A percentile compares a stretch with the other conserved stretches of the same genome.
These are phyloP conservation scores for Zopfochytrium polystomum DNA, from an alignment of 371 early-diverging fungal species.

Conservation along the genomic window DNA sequence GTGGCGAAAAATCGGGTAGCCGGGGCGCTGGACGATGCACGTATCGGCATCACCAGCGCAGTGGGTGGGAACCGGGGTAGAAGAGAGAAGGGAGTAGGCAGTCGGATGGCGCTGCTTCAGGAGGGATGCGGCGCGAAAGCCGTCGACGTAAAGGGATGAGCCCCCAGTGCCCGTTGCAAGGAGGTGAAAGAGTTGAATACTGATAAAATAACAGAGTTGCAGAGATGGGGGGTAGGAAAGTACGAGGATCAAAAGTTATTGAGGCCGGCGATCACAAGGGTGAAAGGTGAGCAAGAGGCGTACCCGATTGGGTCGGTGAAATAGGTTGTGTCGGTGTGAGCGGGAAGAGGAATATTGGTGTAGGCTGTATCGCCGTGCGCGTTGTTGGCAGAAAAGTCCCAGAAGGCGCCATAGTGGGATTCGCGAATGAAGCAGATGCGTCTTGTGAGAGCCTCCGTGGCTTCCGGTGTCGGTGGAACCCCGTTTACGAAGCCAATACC, in stretches of 20 bases:
- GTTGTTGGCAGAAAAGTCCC: slow-evolving; percentile 79
- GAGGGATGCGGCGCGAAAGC: slow-evolving; percentile 68
- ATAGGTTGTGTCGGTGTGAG: slow-evolving; percentile 90
- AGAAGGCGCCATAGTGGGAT: slow-evolving; percentile 81
- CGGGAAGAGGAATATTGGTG: slow-evolving; percentile 70
- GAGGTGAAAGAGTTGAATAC: slow-evolving; percentile 84
- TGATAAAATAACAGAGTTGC: slow-evolving; percentile 10
- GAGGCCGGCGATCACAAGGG: background rate
- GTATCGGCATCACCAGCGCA: slow-evolving; percentile 77
- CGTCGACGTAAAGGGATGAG: slow-evolving; percentile 79
- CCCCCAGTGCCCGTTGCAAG: slow-evolving; percentile 75
- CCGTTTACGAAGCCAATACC: slow-evolving; percentile 78
- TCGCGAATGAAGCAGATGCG: slow-evolving; percentile 75
- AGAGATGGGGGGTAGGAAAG: background rate
- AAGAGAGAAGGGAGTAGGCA: slow-evolving; percentile 65
- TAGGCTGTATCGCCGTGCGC: slow-evolving; percentile 88
- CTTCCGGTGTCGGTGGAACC: slow-evolving; percentile 63
- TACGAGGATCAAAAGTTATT: background rate
- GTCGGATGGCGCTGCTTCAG: slow-evolving; percentile 58
- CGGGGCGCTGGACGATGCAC: slow-evolving; percentile 66
- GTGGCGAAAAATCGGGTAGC: slow-evolving; percentile 66
- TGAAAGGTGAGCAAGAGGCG: too few species aligned
- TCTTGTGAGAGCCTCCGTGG: slow-evolving; percentile 61
- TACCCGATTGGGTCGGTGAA: slow-evolving; percentile 86
- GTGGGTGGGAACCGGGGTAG: slow-evolving; percentile 63